Percentiles rank a stretch among this genome's conserved stretches.
These are phyloP conservation scores for Cladosporium colombiae DNA, from an alignment of 2,329 filamentous ascomycete species.

Conservation along the genomic window DNA sequence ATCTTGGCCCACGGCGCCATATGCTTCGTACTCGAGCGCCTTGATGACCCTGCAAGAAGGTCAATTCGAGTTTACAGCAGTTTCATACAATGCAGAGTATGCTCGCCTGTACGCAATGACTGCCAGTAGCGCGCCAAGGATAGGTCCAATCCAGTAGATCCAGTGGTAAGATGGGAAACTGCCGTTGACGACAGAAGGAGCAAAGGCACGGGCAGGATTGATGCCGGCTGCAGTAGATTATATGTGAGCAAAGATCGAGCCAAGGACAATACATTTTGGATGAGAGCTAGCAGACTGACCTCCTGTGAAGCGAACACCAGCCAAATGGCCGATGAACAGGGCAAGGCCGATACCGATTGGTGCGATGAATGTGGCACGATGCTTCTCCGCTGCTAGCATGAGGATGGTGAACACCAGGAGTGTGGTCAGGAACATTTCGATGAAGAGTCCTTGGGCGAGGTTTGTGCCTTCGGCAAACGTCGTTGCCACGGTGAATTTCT, in stretches of 20 bases:
- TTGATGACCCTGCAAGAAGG: conserved; percentile 32
- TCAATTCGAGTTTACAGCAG: conserved; percentile 26
- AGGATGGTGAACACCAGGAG: conserved; percentile 47
- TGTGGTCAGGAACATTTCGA: conserved; percentile 40
- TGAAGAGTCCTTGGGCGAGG: conserved; percentile 45
- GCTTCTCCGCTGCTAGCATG: conserved; percentile 37
- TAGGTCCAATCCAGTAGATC: conserved; percentile 50
- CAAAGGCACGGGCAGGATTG: conserved; percentile 48
- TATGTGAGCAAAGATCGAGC: neutral
- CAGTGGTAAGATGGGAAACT: conserved; percentile 45
- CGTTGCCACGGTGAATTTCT: conserved; percentile 49
- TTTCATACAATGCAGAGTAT: conserved; percentile 7
- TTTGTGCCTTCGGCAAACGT: conserved; percentile 45
- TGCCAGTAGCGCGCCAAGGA: conserved; percentile 44
- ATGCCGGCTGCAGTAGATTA: conserved; percentile 39
- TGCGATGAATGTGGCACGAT: conserved; percentile 36
- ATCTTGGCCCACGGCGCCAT: conserved; percentile 17
- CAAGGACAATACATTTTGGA: neutral
- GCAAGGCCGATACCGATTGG: conserved; percentile 38
- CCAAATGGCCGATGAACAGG: conserved; percentile 46
- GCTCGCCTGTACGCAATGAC: conserved; percentile 45
- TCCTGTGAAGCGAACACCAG: conserved; percentile 47
- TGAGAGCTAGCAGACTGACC: conserved; percentile 23
- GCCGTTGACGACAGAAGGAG: conserved; percentile 42
- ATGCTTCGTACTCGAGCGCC: conserved; percentile 35